Conservation (phyloP, 163 green algal genomes). For the Chlamydomonas reinhardtii region DNA sequence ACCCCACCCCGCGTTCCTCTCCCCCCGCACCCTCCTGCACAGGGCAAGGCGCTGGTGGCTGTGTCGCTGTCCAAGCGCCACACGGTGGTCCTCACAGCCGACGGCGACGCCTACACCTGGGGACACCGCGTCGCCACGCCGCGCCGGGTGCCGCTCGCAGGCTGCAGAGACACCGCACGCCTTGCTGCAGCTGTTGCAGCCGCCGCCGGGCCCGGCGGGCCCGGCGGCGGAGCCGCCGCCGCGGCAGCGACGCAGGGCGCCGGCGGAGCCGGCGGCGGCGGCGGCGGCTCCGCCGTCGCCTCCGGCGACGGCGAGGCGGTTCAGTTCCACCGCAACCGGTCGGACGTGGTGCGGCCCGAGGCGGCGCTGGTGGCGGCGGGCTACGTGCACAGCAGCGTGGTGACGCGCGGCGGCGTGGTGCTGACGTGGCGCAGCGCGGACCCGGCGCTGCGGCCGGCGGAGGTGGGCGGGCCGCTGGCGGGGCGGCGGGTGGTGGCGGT, state of each 20-base stretch:
- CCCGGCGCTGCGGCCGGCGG: constrained; percentile 63
- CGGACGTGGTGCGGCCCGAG: constrained; percentile 73
- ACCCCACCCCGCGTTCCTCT: neutral
- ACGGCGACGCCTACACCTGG: constrained; percentile 88
- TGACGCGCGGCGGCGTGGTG: constrained; percentile 77
- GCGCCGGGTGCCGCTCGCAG: constrained; percentile 74
- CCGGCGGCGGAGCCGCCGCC: neutral
- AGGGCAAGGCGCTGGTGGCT: constrained; percentile 67
- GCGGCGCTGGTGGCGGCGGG: constrained; percentile 79
- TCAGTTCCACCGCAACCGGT: constrained; percentile 82
- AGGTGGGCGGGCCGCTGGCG: constrained; percentile 72
- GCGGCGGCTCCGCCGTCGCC: neutral
- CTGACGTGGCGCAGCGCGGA: constrained; percentile 83
- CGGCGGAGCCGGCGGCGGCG: constrained; percentile 7
- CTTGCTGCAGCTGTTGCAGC: neutral
- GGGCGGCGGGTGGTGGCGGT: constrained; percentile 75
- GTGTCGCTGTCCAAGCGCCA: constrained; percentile 82
- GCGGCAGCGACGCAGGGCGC: neutral
- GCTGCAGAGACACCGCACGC: constrained; percentile 48
- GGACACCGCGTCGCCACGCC: constrained; percentile 83
- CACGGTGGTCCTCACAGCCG: constrained; percentile 77
- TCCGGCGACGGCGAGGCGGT: constrained; percentile 42
- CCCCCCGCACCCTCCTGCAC: neutral
- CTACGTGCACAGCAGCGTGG: constrained; percentile 72
- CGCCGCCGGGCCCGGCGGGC: neutral